Evolutionary conservation across 2,329 filamentous ascomycete species (phyloP).

Genomic region (Ceratocystis albifundus): DNA sequence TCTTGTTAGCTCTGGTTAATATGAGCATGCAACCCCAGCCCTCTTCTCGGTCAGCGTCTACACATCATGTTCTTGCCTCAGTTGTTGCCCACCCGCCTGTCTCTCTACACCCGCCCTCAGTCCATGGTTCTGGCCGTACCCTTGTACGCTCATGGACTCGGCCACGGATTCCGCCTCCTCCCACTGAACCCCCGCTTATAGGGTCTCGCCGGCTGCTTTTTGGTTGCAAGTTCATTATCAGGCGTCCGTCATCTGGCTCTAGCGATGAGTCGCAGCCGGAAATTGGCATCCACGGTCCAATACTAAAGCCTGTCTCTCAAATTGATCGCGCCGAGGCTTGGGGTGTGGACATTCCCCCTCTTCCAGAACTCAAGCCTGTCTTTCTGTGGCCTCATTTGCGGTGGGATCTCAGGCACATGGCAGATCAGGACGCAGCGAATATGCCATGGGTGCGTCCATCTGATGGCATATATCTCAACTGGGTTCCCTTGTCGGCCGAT

Average conservation of each 20-base stretch:
- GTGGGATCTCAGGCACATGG: background rate
- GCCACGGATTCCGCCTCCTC: background rate
- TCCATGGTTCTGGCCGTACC: background rate
- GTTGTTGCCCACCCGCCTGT: background rate
- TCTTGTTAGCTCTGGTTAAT: background rate
- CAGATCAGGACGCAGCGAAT: background rate
- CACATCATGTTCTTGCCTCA: background rate
- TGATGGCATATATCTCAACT: background rate
- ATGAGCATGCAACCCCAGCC: background rate
- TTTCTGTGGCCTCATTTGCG: background rate
- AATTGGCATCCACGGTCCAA: background rate
- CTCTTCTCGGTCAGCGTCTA: background rate
- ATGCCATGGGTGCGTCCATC: background rate
- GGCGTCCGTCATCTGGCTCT: background rate
- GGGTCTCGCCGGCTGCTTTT: background rate
- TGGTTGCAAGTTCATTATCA: slow-evolving; percentile 11
- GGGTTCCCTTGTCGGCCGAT: background rate
- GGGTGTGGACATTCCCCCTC: background rate
- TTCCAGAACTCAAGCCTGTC: background rate
- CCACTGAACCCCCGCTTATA: background rate
- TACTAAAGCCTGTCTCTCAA: slow-evolving; percentile 3
- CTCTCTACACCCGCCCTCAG: background rate
- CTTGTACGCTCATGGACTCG: background rate
- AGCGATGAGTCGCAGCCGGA: background rate
- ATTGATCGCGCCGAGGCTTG: slow-evolving; percentile 1